Evolutionary conservation across 2,329 filamentous ascomycete genomes (phyloP).

Genomic region (Chaetomium sp.): DNA sequence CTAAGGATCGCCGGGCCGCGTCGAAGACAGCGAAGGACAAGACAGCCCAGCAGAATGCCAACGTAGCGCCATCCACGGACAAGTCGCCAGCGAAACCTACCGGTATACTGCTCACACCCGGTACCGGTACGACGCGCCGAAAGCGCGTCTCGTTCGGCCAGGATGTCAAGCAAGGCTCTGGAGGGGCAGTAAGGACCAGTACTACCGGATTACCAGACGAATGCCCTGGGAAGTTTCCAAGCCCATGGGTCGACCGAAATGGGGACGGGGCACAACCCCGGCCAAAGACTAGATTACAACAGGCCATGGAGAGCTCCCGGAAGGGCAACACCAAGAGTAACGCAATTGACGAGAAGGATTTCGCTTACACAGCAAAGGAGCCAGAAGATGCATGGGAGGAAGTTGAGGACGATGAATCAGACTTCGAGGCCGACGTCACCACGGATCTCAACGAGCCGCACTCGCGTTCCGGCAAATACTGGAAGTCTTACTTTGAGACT

Average conservation of each 20-base stretch:
- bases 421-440: conserved; percentile 63
- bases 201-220: conserved; percentile 39
- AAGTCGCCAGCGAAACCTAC: conserved; percentile 53
- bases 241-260: conserved; percentile 34
- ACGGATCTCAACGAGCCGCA: conserved; percentile 72
- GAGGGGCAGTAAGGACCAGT: conserved; percentile 35
- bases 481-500: conserved; percentile 75
- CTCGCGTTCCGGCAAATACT: conserved; percentile 75
- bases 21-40: conserved; percentile 33
- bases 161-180: conserved; percentile 53
- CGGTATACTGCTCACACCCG: conserved; percentile 66
- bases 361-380: conserved; percentile 23
- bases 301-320: conserved; percentile 50
- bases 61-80: conserved; percentile 28
- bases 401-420: conserved; percentile 48
- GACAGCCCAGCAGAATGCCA: conserved; percentile 31
- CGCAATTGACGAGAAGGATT: conserved; percentile 26
- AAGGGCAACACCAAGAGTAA: conserved; percentile 34
- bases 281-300: conserved; percentile 49
- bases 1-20: conserved; percentile 35
- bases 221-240: conserved; percentile 38
- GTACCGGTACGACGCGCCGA: conserved; percentile 60
- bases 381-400: conserved; percentile 57
- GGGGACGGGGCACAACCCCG: conserved; percentile 31
- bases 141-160: conserved; percentile 68